Evolutionary conservation across 1,284 basidiomycete species (phyloP), one percentile per base, ranked within the genome.

Genomic region (Butyriboletus appendiculatus): DNA sequence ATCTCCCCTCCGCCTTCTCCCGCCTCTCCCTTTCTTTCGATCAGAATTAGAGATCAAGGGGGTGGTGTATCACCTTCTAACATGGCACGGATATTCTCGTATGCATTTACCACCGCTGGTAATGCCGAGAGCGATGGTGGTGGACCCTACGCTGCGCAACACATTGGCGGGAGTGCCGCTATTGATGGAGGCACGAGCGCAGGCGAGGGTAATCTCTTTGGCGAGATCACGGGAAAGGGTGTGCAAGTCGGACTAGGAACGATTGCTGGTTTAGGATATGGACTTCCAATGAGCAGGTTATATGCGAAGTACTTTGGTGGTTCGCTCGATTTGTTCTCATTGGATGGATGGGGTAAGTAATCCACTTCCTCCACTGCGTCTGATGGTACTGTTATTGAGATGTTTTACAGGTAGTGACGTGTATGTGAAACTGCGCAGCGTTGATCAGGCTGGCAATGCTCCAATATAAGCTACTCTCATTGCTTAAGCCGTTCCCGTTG

Each of bases 261-360:
- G 4, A 80, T 88, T 40, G 86, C 86, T 2, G 85, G 68, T 18
- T 48, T 95, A 38, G 94, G 93, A 3, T 93, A 92, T 61, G 92
- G 92, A 0, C 73, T 94, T 52, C 92, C 92, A 4, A 90, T 94
- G 87, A 91, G 91, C 66, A 81, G 82, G 59, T 71, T 94, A 48
- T 94, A 94, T 65, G 85, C 90, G 24, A 84, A 74, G 77, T 90
- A 91, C 64, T 91, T 94, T 66, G 88, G 88, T 34, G 88, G 90
- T 33, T 84, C 87, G 5, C 74, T 94, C 26, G 86, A 92, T 62
- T 74, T 94, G 38, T 80, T 88, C 57, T 85, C 87, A 1, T 69
- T 94, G 50, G 87, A 92, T 63, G 90, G 91, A 28, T 92, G 88
- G 87, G 92, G 91, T 84, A 61, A 65, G 82, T 62, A 10, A 24